phyloP scores from a whole-genome alignment of 139 green algal species.

The Haematococcus lacustris region DNA sequence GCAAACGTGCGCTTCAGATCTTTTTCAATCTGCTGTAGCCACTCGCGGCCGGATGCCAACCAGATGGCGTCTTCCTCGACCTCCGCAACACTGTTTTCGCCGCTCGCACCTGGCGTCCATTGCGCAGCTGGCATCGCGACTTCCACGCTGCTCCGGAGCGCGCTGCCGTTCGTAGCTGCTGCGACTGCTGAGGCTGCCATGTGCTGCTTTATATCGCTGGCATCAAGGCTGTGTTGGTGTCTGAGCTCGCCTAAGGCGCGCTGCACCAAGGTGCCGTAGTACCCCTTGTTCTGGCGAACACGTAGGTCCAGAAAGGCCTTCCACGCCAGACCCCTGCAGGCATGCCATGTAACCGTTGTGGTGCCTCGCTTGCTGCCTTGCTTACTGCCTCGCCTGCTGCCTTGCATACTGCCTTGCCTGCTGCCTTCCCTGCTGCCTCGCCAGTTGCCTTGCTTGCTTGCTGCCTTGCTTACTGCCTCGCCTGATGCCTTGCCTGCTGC shows the following conservation, averaged over 20 bases:
- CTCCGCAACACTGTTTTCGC: background rate
- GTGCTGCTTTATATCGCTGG: slow-evolving; percentile 6
- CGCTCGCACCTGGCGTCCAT: background rate
- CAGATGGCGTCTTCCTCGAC: background rate
- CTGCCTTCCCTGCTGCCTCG: too few relatives aligned
- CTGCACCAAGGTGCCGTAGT: background rate
- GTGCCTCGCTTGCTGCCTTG: too few relatives aligned
- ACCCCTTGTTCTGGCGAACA: background rate
- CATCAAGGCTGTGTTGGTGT: background rate
- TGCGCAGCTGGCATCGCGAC: background rate
- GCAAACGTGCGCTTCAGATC: slow-evolving; percentile 79
- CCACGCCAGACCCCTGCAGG: background rate
- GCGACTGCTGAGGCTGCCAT: too few relatives aligned
- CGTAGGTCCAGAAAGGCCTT: background rate
- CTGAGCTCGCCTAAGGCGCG: background rate
- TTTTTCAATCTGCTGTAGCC: slow-evolving; percentile 74
- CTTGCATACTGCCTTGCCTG: too few relatives aligned
- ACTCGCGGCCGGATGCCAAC: slow-evolving; percentile 26
- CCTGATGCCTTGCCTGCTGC: too few relatives aligned
- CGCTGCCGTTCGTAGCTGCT: too few relatives aligned
- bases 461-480: too few relatives aligned
- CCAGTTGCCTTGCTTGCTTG: too few relatives aligned
- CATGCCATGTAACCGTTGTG: too few relatives aligned
- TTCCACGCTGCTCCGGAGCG: too few relatives aligned
- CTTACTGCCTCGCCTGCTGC: too few relatives aligned